Conservation (phyloP, 1,284 basidiomycete species). For the Cronartium ribicola region DNA sequence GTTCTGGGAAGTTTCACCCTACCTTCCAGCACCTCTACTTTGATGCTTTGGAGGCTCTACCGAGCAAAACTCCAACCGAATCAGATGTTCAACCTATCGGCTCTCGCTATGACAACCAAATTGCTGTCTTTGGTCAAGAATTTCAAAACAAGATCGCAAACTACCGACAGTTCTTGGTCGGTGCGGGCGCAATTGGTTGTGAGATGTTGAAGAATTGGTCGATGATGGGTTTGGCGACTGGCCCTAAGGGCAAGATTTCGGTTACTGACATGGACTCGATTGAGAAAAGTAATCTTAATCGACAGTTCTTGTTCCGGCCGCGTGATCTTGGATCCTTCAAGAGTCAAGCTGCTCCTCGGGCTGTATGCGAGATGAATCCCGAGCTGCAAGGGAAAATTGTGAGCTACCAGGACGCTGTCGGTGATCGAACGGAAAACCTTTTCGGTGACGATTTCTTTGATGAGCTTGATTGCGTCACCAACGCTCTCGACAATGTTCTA, state of each 20-base stretch:
- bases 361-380: conserved; percentile 95
- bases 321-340: conserved; percentile 99
- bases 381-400: conserved; percentile 81
- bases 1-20: conserved; percentile 97
- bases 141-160: conserved; percentile 93
- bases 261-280: conserved; percentile 99
- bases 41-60: conserved; percentile 93
- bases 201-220: conserved; percentile 99
- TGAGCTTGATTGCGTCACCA: conserved; percentile 89
- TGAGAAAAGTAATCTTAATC: conserved; percentile 97
- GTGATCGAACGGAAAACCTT: conserved; percentile 77
- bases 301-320: conserved; percentile 95
- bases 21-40: conserved; percentile 95
- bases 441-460: conserved; percentile 89
- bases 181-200: conserved; percentile 96
- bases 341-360: conserved; percentile 85
- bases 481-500: conserved; percentile 96
- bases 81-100: conserved; percentile 76
- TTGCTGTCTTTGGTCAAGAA: conserved; percentile 85
- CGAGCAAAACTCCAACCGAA: conserved; percentile 62
- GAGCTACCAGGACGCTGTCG: conserved; percentile 89
- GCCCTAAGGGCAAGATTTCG: conserved; percentile 74
- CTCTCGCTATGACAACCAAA: conserved; percentile 82
- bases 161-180: conserved; percentile 92
- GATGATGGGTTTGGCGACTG: conserved; percentile 93